Base-by-base conservation (phyloP, 75 land plant species). In the Ceratopteris richardii region DNA sequence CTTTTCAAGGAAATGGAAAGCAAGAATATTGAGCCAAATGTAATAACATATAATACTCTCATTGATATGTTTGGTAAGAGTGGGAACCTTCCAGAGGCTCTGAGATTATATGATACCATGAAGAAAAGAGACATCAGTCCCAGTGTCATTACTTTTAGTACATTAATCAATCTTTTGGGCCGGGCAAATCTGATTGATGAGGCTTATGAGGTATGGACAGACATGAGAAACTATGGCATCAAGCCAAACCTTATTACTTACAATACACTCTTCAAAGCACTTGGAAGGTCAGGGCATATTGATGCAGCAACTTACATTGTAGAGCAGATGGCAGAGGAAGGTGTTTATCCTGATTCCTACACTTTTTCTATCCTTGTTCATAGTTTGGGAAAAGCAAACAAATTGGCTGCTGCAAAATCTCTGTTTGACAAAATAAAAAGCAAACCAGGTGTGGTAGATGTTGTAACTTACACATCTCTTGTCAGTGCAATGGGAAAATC, bases 371-470 rank as follows among this genome's bases (percentile, higher is more conserved):
- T 82, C 1, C 46, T 88, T 59, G 78, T 88, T 64, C 68, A 69
- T 53, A 77, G 77, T n/a, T 54, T 81, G 42, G 72, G 80, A 30
- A 65, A 62, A 44, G 80, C 67, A 25, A 63, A 63, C 28, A 64
- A 79, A 58, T 56, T 76, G 27, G 65, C 79, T 40, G 88, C 80
- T 44, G 91, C 88, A 1, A 42, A 71, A 18, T 61, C 64, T 2
- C 41, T 87, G 60, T 58, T 87, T 53, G 86, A 87, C 68, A 84
- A 84, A 52, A 87, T 87, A 44, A 55, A 67, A 56, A 28, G 81
- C 79, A 23, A 79, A 80, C 61, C 12, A 77, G 59, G 29, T 20
- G 7, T 65, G 83, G 20, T 82, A 0, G 80, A 75, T 57, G 68
- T 61, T 48, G 72, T 66, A 7, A 86, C 90, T 12, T 86, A 80